A percentile compares a stretch with the other conserved stretches of the same genome.
phyloP scores from a whole-genome alignment of 2,329 filamentous ascomycete genomes.

The Scedosporium dehoogii region DNA sequence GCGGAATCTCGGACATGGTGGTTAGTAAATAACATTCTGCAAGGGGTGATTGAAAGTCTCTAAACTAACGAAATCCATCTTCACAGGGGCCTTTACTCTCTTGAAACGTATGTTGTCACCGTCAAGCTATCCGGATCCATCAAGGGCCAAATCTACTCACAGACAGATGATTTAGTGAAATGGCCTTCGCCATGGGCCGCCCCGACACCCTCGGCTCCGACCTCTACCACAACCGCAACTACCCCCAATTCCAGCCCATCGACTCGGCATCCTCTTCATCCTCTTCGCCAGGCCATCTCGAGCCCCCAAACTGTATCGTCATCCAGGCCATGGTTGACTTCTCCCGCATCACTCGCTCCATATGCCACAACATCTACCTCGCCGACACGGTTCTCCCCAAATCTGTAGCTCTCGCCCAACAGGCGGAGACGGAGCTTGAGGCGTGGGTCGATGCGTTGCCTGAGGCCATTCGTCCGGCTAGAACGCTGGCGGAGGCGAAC shows the following conservation, averaged over 20 bases:
- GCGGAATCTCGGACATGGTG: constrained; percentile 36
- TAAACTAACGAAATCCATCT: too few relatives aligned
- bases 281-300: constrained; percentile 5
- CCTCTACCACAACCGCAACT: constrained; percentile 33
- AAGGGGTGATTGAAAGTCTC: too few relatives aligned
- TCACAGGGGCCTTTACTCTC: background rate
- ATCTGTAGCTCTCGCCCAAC: constrained; percentile 14
- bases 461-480: constrained; percentile 13
- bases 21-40: constrained; percentile 17
- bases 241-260: constrained; percentile 11
- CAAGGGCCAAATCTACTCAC: too few relatives aligned
- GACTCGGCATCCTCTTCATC: background rate
- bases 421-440: constrained; percentile 15
- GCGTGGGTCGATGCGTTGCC: constrained; percentile 15
- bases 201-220: constrained; percentile 38
- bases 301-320: constrained; percentile 17
- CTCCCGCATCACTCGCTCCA: constrained; percentile 16
- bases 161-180: constrained; percentile 19
- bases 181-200: constrained; percentile 36
- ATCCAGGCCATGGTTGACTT: constrained; percentile 19
- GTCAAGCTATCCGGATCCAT: constrained; percentile 9
- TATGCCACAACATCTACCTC: constrained; percentile 16
- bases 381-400: constrained; percentile 11
- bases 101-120: background rate
- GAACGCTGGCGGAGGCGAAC: constrained; percentile 8